Evolutionary conservation across 2,329 filamentous ascomycete genomes (phyloP).

Genomic region (Parastagonospora avenae): DNA sequence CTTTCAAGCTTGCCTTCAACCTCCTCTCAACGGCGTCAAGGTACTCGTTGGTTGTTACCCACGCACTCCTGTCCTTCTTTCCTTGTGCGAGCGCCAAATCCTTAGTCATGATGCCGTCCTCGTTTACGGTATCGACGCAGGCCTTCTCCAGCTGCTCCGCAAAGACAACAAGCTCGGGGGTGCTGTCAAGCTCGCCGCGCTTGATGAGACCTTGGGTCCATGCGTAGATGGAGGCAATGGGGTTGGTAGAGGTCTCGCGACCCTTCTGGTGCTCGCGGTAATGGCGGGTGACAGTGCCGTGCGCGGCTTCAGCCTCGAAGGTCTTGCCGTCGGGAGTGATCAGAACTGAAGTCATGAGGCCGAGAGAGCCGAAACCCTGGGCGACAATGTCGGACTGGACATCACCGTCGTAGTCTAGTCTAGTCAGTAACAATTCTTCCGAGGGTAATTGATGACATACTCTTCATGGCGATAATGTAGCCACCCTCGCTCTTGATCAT

Average conservation of each 20-base stretch:
- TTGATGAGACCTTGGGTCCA: constrained; percentile 96
- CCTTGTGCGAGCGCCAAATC: constrained; percentile 95
- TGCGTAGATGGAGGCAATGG: constrained; percentile 97
- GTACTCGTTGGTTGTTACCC: constrained; percentile 90
- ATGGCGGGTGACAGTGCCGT: constrained; percentile 97
- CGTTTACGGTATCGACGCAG: constrained; percentile 90
- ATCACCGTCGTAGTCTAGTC: constrained; percentile 92
- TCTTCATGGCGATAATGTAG: constrained; percentile 98
- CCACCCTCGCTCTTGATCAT: constrained; percentile 99
- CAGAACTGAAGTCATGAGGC: constrained; percentile 97
- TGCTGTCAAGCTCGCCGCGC: constrained; percentile 89
- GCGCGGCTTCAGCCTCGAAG: constrained; percentile 96
- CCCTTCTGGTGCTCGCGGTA: constrained; percentile 99
- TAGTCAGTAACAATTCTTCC: constrained; percentile 20
- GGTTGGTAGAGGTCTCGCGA: constrained; percentile 95
- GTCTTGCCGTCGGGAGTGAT: constrained; percentile 96
- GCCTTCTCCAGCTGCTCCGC: constrained; percentile 91
- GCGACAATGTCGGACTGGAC: constrained; percentile 98
- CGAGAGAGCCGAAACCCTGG: constrained; percentile 96
- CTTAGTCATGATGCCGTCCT: constrained; percentile 98
- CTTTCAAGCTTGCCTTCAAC: constrained; percentile 78
- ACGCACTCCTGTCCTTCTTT: constrained; percentile 80
- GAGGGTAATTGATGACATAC: constrained; percentile 52
- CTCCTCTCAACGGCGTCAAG: constrained; percentile 89
- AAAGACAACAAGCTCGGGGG: constrained; percentile 89